Conservation (phyloP, 352 stramenopile species). For the Ophiocytium majus region DNA sequence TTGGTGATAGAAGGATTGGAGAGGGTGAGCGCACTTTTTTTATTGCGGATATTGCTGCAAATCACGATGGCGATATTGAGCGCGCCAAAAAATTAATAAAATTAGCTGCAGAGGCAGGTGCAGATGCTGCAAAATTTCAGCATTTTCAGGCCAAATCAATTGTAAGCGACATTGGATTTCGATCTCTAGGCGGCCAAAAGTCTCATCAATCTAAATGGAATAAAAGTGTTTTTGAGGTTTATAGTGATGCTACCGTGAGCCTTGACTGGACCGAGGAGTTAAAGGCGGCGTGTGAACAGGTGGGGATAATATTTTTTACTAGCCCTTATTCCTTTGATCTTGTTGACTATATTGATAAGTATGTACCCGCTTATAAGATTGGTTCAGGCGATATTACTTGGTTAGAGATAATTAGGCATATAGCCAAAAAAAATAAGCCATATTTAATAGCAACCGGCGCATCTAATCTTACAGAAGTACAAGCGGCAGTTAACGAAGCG, state of each 20-base stretch:
- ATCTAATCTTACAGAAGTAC: conserved; percentile 9
- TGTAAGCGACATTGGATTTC: neutral
- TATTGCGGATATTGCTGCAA: neutral
- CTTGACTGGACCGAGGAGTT: neutral
- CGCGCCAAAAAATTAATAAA: conserved; percentile 1
- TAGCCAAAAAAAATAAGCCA: no score
- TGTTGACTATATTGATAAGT: no score
- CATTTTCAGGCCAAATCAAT: neutral
- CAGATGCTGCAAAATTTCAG: conserved; percentile 1
- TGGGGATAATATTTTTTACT: neutral
- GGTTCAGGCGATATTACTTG: no score
- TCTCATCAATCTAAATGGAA: neutral
- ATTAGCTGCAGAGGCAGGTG: neutral
- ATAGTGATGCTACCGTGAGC: neutral
- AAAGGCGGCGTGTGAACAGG: neutral
- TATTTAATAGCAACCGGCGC: no score
- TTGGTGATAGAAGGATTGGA: no score
- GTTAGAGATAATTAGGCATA: no score
- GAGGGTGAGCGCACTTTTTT: neutral
- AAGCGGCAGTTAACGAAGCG: neutral
- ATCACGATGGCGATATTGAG: conserved; percentile 7
- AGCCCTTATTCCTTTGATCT: no score
- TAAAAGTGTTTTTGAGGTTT: neutral
- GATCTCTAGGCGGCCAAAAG: neutral
- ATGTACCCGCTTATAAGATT: no score